These are phyloP conservation scores for Phytophthora quininea DNA, from an alignment of 352 stramenopile genomes.

Conservation along the genomic window DNA sequence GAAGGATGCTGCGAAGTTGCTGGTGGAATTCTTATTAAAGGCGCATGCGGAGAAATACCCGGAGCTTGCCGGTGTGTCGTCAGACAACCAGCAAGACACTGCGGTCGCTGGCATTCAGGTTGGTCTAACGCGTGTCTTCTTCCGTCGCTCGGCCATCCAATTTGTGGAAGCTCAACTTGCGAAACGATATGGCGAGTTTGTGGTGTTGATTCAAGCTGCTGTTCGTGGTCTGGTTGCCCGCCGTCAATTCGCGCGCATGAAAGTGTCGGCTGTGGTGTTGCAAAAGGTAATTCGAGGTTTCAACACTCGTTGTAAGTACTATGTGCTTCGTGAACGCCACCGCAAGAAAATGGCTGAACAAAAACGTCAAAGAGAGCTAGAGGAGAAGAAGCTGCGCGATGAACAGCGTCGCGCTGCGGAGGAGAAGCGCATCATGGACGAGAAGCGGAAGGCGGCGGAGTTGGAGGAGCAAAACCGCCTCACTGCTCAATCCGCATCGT, in stretches of 20 bases:
- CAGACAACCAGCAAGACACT: slow-evolving; percentile 48
- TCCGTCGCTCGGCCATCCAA: slow-evolving; percentile 83
- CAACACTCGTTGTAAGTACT: slow-evolving; percentile 62
- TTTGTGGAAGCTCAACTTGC: slow-evolving; percentile 86
- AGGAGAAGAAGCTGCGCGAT: slow-evolving; percentile 41
- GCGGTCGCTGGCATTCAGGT: slow-evolving; percentile 77
- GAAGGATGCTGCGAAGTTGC: slow-evolving; percentile 54
- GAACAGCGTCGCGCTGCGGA: slow-evolving; percentile 34
- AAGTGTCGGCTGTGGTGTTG: slow-evolving; percentile 44
- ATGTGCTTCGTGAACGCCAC: slow-evolving; percentile 55
- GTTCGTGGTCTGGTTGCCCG: slow-evolving; percentile 64
- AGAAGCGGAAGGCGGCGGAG: slow-evolving; percentile 55
- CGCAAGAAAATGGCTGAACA: slow-evolving; percentile 50
- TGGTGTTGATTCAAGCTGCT: slow-evolving; percentile 83
- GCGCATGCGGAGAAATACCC: slow-evolving; percentile 76
- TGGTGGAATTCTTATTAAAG: slow-evolving; percentile 74
- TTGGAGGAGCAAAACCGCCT: slow-evolving; percentile 66
- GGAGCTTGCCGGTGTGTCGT: slow-evolving; percentile 41
- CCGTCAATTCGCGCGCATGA: slow-evolving; percentile 54
- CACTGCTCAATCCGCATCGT: slow-evolving; percentile 63
- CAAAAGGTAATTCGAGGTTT: slow-evolving; percentile 76
- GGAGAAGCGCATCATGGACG: slow-evolving; percentile 38
- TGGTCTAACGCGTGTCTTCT: slow-evolving; percentile 82
- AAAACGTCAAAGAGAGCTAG: slow-evolving; percentile 43
- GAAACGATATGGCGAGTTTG: slow-evolving; percentile 87